Conservation (phyloP, 2,329 filamentous ascomycete genomes). For the Dactylellina haptotyla region DNA sequence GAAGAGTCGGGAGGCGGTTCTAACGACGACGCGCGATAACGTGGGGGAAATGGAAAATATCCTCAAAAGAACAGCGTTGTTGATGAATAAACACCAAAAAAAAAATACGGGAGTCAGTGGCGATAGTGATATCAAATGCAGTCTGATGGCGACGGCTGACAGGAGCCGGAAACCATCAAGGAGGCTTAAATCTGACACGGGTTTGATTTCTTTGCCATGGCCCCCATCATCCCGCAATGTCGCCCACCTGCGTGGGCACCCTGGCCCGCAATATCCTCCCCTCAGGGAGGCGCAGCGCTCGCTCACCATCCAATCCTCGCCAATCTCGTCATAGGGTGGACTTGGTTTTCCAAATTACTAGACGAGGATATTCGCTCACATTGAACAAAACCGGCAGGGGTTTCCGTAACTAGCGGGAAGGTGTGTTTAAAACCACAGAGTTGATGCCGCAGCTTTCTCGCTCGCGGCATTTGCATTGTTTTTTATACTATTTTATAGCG, state of each 20-base stretch:
- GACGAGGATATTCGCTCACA: slow-evolving; percentile 11
- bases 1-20: too few species aligned
- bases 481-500: too few species aligned
- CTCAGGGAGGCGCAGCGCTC: slow-evolving; percentile 23
- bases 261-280: background rate
- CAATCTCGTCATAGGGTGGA: slow-evolving; percentile 45
- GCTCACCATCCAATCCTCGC: slow-evolving; percentile 4
- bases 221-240: slow-evolving; percentile 7
- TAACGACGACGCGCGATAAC: background rate
- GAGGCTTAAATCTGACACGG: slow-evolving; percentile 53
- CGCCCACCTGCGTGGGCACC: slow-evolving; percentile 1
- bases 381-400: background rate
- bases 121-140: slow-evolving; percentile 3
- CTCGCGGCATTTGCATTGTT: too few species aligned
- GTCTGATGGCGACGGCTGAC: slow-evolving; percentile 24
- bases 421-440: too few species aligned
- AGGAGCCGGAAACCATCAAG: slow-evolving; percentile 18
- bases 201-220: slow-evolving; percentile 4
- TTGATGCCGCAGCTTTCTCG: too few species aligned
- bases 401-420: too few species aligned
- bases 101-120: background rate
- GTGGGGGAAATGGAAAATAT: background rate
- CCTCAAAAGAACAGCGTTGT: background rate
- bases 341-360: slow-evolving; percentile 13
- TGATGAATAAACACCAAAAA: background rate